These are phyloP conservation scores for Aspergillus sp. DNA, from an alignment of 2,329 filamentous ascomycete species.

Conservation along the genomic window DNA sequence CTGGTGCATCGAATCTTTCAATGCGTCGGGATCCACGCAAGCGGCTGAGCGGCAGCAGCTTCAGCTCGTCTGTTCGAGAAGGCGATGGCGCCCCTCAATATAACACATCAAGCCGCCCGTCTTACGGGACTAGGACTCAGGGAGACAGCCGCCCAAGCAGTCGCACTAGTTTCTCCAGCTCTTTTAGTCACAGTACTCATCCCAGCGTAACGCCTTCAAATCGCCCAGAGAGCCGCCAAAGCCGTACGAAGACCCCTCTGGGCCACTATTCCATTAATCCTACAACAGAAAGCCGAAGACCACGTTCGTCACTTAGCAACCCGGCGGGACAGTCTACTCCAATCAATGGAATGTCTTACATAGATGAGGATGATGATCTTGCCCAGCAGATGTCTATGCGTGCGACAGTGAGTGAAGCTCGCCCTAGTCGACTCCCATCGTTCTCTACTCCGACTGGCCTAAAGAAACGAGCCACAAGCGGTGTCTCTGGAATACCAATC, in stretches of 20 bases:
- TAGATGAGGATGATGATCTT: constrained; percentile 52
- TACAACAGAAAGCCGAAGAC: constrained; percentile 55
- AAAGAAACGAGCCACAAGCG: constrained; percentile 54
- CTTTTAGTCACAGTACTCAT: constrained; percentile 41
- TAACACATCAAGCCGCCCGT: constrained; percentile 41
- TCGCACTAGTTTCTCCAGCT: constrained; percentile 61
- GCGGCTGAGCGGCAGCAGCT: constrained; percentile 44
- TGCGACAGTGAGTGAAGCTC: constrained; percentile 26
- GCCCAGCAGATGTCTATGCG: constrained; percentile 44
- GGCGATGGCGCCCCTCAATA: constrained; percentile 38
- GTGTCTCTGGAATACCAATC: constrained; percentile 40
- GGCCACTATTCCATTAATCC: constrained; percentile 53
- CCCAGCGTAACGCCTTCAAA: constrained; percentile 42
- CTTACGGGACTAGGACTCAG: constrained; percentile 47
- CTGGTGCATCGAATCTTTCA: constrained; percentile 57
- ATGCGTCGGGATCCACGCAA: constrained; percentile 48
- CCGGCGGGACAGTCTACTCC: constrained; percentile 57
- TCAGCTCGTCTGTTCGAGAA: constrained; percentile 38
- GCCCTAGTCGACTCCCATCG: constrained; percentile 41
- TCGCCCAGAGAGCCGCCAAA: constrained; percentile 66
- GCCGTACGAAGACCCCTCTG: constrained; percentile 64
- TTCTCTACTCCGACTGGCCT: constrained; percentile 51
- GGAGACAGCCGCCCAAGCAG: constrained; percentile 69
- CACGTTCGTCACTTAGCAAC: constrained; percentile 70
- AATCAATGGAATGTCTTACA: constrained; percentile 55